Evolutionary conservation across 202 grass and related monocot species (phyloP).

Genomic region (Zizania palustris): DNA sequence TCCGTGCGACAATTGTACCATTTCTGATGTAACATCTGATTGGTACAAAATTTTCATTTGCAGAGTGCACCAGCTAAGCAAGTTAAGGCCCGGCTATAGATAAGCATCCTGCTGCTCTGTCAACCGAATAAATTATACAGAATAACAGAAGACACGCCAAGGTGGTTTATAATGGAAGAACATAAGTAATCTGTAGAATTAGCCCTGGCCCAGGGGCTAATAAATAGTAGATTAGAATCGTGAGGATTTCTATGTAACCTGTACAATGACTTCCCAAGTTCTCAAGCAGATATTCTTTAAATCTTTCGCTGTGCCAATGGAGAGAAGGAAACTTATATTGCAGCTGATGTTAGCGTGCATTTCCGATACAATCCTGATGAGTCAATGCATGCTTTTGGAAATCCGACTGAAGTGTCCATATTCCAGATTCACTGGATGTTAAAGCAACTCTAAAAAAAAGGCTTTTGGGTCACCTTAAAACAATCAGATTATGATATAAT

Average conservation of each 20-base stretch:
- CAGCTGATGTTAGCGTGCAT: no score
- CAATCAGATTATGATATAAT: no score
- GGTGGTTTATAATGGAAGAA: neutral
- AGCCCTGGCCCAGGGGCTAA: neutral
- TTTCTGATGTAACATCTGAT: conserved; percentile 14
- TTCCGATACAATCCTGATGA: neutral
- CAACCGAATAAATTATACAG: neutral
- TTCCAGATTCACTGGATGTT: neutral
- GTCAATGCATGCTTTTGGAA: neutral
- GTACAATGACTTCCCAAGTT: neutral
- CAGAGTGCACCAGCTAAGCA: conserved; percentile 69
- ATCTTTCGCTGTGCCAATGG: neutral
- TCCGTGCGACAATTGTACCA: neutral
- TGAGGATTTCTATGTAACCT: neutral
- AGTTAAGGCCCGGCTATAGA: conserved; percentile 65
- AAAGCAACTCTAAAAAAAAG: neutral
- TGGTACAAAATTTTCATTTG: conserved; percentile 34
- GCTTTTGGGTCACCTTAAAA: no score
- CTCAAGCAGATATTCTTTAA: neutral
- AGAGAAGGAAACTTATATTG: no score
- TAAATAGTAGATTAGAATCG: neutral
- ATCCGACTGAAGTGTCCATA: neutral
- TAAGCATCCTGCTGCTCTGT: neutral
- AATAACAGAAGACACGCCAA: conserved; percentile 14
- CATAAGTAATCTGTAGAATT: conserved; percentile 19